Conservation (phyloP, 202 grass and related monocot genomes). For the Sporobolus alterniflorus region DNA sequence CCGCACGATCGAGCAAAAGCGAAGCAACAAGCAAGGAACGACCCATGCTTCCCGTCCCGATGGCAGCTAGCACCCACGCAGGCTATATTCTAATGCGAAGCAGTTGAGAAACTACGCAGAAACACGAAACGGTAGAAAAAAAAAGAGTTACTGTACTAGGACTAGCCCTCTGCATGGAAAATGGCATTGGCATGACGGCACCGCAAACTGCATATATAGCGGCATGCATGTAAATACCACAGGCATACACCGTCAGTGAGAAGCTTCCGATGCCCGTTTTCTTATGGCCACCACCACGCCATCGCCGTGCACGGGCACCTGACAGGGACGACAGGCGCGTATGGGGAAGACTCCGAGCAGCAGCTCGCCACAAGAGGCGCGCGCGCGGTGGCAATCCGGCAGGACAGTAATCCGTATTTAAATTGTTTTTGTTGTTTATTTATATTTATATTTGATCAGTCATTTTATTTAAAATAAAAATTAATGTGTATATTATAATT, state of each 20-base stretch:
- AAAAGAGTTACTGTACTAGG: no score
- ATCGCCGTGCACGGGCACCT: no score
- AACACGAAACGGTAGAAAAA: background rate
- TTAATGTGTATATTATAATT: no score
- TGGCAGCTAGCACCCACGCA: no score
- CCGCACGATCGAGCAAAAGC: background rate
- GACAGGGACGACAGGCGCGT: conserved; percentile 41
- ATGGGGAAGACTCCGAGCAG: conserved; percentile 44
- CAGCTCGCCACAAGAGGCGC: conserved; percentile 46
- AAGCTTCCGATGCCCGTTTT: conserved; percentile 44
- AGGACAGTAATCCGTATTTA: no score
- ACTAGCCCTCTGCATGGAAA: background rate
- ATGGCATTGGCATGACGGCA: background rate
- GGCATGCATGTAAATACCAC: background rate
- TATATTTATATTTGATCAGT: no score
- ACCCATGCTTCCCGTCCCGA: no score
- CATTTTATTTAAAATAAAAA: no score
- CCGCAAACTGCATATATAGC: conserved; percentile 15
- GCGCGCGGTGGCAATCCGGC: background rate
- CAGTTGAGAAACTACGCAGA: no score
- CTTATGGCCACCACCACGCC: background rate
- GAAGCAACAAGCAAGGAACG: no score
- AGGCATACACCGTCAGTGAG: conserved; percentile 3
- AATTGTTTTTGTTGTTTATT: no score
- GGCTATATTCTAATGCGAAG: no score